Conservation (phyloP, 176 grass and related monocot species). For the Lolium rigidum region DNA sequence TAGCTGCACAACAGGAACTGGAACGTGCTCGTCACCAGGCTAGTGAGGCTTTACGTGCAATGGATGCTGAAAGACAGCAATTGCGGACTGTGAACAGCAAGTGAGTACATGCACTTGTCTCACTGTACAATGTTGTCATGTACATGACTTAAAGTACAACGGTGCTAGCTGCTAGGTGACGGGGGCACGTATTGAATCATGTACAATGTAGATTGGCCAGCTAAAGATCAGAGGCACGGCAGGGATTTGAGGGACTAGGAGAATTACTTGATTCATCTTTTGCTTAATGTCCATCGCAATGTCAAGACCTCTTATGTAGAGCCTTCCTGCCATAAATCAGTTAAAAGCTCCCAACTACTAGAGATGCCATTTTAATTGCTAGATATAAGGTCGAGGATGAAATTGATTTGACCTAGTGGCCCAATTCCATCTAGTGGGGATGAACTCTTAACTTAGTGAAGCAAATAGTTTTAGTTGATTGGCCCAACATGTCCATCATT, state of each 20-base stretch:
- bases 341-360: slow-evolving; percentile 5
- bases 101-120: slow-evolving; percentile 54
- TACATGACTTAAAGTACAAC: slow-evolving; percentile 11
- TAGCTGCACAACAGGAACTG: slow-evolving; percentile 76
- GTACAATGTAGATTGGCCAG: slow-evolving; percentile 4
- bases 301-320: not conserved
- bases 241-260: slow-evolving; percentile 4
- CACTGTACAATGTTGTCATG: not conserved
- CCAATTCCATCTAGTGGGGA: slow-evolving; percentile 6
- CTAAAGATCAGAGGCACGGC: not conserved
- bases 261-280: not conserved
- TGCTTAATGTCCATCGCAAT: slow-evolving; percentile 9
- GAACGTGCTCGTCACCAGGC: slow-evolving; percentile 87
- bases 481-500: not conserved
- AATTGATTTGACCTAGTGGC: not conserved
- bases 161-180: not conserved
- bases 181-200: not conserved
- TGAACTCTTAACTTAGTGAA: not conserved
- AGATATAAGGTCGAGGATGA: not conserved
- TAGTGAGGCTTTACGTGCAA: slow-evolving; percentile 84
- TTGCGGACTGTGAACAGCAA: slow-evolving; percentile 81
- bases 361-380: slow-evolving; percentile 2
- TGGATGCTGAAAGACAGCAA: slow-evolving; percentile 95
- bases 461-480: not conserved
- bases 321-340: not conserved